Evolutionary conservation across 192 early-diverging fungal species (phyloP).

Genomic region (Backusella tuberculispora): DNA sequence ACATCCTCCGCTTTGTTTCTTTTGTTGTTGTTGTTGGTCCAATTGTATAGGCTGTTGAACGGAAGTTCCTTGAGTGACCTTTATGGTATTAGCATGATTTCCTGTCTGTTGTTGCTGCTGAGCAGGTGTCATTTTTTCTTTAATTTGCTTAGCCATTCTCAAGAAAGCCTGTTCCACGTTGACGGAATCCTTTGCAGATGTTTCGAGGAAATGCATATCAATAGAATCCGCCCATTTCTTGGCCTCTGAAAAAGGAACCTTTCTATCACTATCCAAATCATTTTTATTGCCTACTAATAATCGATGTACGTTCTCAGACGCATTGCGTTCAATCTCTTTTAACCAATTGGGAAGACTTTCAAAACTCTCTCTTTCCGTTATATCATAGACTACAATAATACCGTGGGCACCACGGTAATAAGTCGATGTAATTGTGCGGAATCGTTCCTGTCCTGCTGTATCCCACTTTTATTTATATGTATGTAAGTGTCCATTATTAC

Average conservation of each 20-base stretch:
- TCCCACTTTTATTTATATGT: constrained; percentile 70
- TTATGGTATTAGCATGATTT: not conserved
- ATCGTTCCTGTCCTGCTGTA: constrained; percentile 97
- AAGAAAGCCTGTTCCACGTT: constrained; percentile 99
- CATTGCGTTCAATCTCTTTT: constrained; percentile 97
- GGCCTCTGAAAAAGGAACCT: constrained; percentile 54
- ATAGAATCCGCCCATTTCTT: constrained; percentile 88
- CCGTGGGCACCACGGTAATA: constrained; percentile 98
- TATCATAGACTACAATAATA: constrained; percentile 98
- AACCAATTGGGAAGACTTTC: constrained; percentile 97
- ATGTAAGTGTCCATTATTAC: not conserved
- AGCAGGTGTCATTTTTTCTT: not conserved
- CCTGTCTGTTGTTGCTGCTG: not conserved
- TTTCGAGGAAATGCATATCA: constrained; percentile 93
- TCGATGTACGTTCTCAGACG: constrained; percentile 94
- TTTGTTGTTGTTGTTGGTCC: not conserved
- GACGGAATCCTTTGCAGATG: constrained; percentile 93
- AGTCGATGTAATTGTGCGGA: constrained; percentile 96
- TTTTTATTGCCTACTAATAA: constrained; percentile 97
- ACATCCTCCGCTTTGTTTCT: constrained; percentile 7
- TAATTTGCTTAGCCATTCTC: constrained; percentile 78
- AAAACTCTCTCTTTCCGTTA: constrained; percentile 94
- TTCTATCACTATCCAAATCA: constrained; percentile 90
- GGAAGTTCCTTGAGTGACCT: constrained; percentile 6
- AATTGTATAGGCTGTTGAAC: not conserved